Evolutionary conservation across 306 rosid species (phyloP), one percentile per base, ranked within the genome.

Genomic region (Oemleria cerasiformis): DNA sequence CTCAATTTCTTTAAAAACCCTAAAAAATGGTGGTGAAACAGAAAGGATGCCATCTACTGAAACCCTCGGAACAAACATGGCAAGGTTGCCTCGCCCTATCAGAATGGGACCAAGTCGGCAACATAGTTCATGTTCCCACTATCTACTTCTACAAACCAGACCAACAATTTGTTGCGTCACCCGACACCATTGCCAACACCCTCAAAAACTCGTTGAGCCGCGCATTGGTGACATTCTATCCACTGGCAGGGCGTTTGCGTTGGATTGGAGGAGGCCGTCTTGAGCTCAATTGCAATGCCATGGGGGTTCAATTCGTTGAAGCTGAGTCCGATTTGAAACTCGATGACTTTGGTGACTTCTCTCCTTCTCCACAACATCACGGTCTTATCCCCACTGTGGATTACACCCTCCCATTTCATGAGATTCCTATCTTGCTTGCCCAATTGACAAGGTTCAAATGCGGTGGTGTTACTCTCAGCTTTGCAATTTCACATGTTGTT

Each of bases 221-320:
- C 23, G 85, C 75, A 9, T 64, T 91, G 4, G 89, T 85, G 59
- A 79, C 85, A 41, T 91, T 85, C 83, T 87, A 91, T 45, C 92
- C 91, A 2, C 43, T 87, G 0, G 91, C 92, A 0, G 92, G 91
- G 60, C 91, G 91, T 41, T 74, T 88, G 19, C 75, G 36, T 2
- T 87, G 84, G 88, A 74, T 70, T 6, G 60, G 44, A 4, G 63
- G 71, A 0, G 81, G 87, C 49, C 91, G 88, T 42, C 80, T 90
- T 0, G 81, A 86, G 74, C 77, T 90, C 1, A 71, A 86, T 1
- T 86, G 96, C 79, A 88, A 88, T 10, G 79, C 78, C 9, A 44
- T 4, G 11, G 97, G 97, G 1, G 79, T n/a, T 15, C 75, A 8
- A 0, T 81, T 88, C 79, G 40, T 80, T 0, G 88, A 84, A 72